Conservation (phyloP, 1,139 yeast genomes). For the Geotrichum histeridarum region DNA sequence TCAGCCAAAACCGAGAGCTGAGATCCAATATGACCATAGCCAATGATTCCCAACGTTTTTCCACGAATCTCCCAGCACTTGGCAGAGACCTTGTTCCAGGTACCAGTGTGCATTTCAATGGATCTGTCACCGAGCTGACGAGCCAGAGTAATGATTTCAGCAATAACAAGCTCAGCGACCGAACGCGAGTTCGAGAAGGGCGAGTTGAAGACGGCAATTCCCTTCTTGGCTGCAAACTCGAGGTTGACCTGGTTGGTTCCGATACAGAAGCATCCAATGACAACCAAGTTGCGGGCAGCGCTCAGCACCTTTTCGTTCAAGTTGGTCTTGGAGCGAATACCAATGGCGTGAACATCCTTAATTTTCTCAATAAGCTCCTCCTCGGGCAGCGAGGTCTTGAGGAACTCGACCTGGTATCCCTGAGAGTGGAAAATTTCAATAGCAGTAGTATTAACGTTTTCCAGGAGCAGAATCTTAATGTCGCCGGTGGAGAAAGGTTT, state of each 20-base stretch:
- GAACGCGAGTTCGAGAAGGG: constrained; percentile 98
- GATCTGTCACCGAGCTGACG: constrained; percentile 98
- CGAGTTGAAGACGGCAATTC: constrained; percentile 96
- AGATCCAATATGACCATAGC: constrained; percentile 97
- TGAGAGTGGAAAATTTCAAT: constrained; percentile 75
- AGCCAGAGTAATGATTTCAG: constrained; percentile 87
- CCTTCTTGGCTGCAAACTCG: constrained; percentile 84
- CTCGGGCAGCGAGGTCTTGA: constrained; percentile 84
- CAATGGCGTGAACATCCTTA: constrained; percentile 89
- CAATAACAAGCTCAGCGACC: constrained; percentile 95
- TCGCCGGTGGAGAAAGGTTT: constrained; percentile 91
- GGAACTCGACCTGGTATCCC: constrained; percentile 95
- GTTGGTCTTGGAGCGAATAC: constrained; percentile 95
- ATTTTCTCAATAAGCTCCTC: constrained; percentile 93
- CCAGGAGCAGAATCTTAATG: constrained; percentile 81
- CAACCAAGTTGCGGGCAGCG: constrained; percentile 85
- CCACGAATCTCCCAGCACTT: constrained; percentile 99
- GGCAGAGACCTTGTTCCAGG: constrained; percentile 94
- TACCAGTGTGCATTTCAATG: constrained; percentile 90
- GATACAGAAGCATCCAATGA: constrained; percentile 96
- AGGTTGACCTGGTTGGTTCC: constrained; percentile 98
- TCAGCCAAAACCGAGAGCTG: constrained; percentile 96
- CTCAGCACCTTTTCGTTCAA: constrained; percentile 71
- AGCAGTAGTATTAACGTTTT: constrained; percentile 91
- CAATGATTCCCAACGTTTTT: constrained; percentile 92